Base-by-base conservation (phyloP, 805 yeast genomes). In the Lipomyces sp. region DNA sequence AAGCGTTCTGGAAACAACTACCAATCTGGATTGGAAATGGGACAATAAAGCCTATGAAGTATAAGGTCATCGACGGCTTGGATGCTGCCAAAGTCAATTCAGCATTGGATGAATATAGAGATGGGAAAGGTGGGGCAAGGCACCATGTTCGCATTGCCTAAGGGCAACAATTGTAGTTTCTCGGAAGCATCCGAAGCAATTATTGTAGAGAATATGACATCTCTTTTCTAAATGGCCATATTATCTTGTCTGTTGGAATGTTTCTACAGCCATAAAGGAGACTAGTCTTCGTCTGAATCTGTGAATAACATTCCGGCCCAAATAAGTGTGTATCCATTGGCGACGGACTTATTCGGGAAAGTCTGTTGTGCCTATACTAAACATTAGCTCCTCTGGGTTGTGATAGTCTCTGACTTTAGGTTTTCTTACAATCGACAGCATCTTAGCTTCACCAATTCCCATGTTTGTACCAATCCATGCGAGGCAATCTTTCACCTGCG, bases 21-120 rank as follows among this genome's bases (percentile, higher is more conserved):
- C 54, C 54, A 10, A 24, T 13, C 10, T 50, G 54, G 54, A 7
- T 50, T 24, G 18, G n/a, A 30, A 7, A 7, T 7, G 54, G 54
- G 13, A 30, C 10, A 24, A 24, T 50, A 30, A 50, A 7, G 6
- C 54, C 54, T 3, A 15, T 50, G 54, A 3, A 24, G 30, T 50
- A 50, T 30, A 50, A 50, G 13, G 33, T 50, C 30, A 50, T 50
- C n/a, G 54, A 50, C 30, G 54, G 54, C 54, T 50, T 50, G 33
- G 54, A 50, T 30, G 5, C 54, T 30, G 11, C 10, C 13, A 50
- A 50, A 13, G 33, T 50, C 11, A 50, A 50, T 50, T 3, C 5
- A 13, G 54, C 54, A 15, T 13, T 50, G 33, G 54, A 50, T 13
- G 54, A 30, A 10, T 50, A 50, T 30, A 13, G 8, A 30, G 13